A percentile compares a stretch with the other conserved stretches of the same genome.
Conservation (phyloP, 169 alveolate species). For the Cryptosporidium sp. region DNA sequence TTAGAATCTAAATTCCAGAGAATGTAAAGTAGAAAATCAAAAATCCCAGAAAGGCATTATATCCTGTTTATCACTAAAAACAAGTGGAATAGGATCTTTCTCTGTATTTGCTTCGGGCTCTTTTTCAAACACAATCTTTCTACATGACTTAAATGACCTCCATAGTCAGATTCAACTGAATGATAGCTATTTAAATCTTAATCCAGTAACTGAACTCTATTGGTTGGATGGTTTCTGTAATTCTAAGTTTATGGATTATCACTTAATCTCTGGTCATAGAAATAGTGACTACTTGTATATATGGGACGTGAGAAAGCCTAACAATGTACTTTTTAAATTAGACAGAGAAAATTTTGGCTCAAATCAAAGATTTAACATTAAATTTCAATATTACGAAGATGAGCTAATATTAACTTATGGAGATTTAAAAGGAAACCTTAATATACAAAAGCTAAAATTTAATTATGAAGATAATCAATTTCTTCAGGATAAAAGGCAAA, state of each 20-base stretch:
- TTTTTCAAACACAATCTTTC: slow-evolving; percentile 22
- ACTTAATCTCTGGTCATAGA: slow-evolving; percentile 47
- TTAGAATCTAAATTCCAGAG: neutral
- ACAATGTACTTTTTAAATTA: slow-evolving; percentile 16
- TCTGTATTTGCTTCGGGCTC: slow-evolving; percentile 53
- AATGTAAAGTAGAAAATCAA: neutral
- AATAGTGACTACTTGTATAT: slow-evolving; percentile 9
- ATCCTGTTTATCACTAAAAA: slow-evolving; percentile 34
- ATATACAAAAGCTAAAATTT: slow-evolving; percentile 26
- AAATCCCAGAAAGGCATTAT: slow-evolving; percentile 52
- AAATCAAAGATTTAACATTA: slow-evolving; percentile 26
- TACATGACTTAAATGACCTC: slow-evolving; percentile 45
- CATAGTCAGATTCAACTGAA: slow-evolving; percentile 5
- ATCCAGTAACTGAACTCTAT: slow-evolving; percentile 42
- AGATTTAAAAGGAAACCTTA: slow-evolving; percentile 46
- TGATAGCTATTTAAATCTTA: slow-evolving; percentile 1
- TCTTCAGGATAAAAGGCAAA: neutral
- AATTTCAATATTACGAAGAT: neutral
- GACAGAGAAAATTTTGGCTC: slow-evolving; percentile 15
- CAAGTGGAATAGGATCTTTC: slow-evolving; percentile 57
- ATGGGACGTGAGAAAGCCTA: slow-evolving; percentile 71
- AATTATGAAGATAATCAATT: slow-evolving; percentile 3
- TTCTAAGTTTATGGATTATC: slow-evolving; percentile 24
- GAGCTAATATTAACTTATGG: slow-evolving; percentile 24
- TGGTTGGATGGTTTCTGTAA: slow-evolving; percentile 14